Conservation (phyloP, 805 yeast species). For the Lachancea mirantina region DNA sequence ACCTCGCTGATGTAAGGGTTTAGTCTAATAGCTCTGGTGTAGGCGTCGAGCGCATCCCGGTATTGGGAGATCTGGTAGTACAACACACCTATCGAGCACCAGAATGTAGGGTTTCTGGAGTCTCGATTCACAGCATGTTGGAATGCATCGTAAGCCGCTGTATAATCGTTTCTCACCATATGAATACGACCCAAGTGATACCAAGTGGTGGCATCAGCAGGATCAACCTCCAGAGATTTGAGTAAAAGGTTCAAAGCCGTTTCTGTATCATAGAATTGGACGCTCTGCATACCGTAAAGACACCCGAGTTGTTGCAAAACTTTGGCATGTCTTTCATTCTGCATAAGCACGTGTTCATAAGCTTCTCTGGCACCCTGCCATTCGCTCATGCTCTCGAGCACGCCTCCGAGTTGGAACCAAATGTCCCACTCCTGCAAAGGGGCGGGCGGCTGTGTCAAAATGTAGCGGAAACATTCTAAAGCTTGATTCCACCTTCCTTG, state of each 20-base stretch:
- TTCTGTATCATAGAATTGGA: constrained; percentile 70
- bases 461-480: constrained; percentile 90
- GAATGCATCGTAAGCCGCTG: constrained; percentile 95
- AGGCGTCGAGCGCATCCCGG: constrained; percentile 95
- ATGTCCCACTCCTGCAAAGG: constrained; percentile 95
- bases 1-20: constrained; percentile 96
- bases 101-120: constrained; percentile 93
- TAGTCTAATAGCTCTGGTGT: constrained; percentile 90
- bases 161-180: constrained; percentile 91
- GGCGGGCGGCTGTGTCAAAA: constrained; percentile 83
- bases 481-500: constrained; percentile 83
- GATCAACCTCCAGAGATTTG: constrained; percentile 84
- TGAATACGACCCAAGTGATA: constrained; percentile 93
- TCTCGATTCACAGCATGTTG: constrained; percentile 98
- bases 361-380: constrained; percentile 91
- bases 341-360: constrained; percentile 82
- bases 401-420: constrained; percentile 98
- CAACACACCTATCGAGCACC: constrained; percentile 94
- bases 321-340: constrained; percentile 90
- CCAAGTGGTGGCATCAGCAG: constrained; percentile 94
- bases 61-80: constrained; percentile 95
- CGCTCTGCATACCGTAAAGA: constrained; percentile 61
- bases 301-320: constrained; percentile 95
- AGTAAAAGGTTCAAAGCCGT: constrained; percentile 74
- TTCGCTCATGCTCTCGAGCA: constrained; percentile 87